These are phyloP conservation scores for Penicillium capsulatum DNA, from an alignment of 2,329 filamentous ascomycete species.

Conservation along the genomic window DNA sequence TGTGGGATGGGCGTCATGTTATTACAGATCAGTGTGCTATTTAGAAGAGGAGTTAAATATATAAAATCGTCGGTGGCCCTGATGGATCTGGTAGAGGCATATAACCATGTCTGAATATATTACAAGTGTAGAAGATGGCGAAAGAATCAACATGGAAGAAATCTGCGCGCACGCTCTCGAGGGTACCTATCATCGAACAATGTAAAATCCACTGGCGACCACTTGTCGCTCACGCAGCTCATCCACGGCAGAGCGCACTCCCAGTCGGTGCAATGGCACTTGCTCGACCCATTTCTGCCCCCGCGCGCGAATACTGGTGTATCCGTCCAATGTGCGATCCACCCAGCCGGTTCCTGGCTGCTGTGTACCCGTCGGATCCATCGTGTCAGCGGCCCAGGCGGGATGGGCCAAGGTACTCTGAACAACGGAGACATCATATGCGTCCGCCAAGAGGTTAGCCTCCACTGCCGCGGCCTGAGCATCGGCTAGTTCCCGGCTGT, in stretches of 20 bases:
- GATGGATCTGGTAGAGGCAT: too few species aligned
- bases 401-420: slow-evolving; percentile 37
- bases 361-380: slow-evolving; percentile 5
- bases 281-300: slow-evolving; percentile 55
- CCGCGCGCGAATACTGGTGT: slow-evolving; percentile 47
- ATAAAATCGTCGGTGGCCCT: too few species aligned
- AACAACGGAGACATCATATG: slow-evolving; percentile 38
- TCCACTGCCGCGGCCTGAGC: slow-evolving; percentile 34
- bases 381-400: slow-evolving; percentile 36
- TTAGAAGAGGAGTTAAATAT: too few species aligned
- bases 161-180: background rate
- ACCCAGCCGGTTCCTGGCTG: slow-evolving; percentile 36
- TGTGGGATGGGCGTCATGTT: too few species aligned
- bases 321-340: slow-evolving; percentile 44
- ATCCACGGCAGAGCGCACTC: slow-evolving; percentile 49
- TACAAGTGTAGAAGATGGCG: too few species aligned
- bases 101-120: too few species aligned
- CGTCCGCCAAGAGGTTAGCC: slow-evolving; percentile 37
- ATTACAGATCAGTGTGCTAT: too few species aligned
- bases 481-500: slow-evolving; percentile 27
- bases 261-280: slow-evolving; percentile 56
- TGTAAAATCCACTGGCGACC: slow-evolving; percentile 38
- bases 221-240: slow-evolving; percentile 46
- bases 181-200: slow-evolving; percentile 26
- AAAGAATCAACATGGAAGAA: too few species aligned